These are phyloP conservation scores for Crotalaria pallida DNA, from an alignment of 306 rosid species.

Conservation along the genomic window DNA sequence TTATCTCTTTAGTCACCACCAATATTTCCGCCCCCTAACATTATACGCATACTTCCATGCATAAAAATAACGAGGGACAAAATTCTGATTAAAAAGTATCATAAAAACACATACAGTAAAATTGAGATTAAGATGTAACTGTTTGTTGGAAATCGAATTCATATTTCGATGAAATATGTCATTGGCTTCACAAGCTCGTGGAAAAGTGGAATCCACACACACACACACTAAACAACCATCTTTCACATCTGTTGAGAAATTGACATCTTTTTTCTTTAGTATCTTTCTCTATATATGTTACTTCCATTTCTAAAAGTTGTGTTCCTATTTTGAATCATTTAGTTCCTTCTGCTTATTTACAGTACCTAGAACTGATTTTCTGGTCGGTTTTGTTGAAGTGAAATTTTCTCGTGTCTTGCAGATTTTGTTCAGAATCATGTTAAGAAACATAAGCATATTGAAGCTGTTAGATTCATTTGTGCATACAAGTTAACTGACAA, in stretches of 20 bases:
- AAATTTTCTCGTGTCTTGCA: not conserved
- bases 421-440: constrained; percentile 35
- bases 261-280: not conserved
- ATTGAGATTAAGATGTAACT: not conserved
- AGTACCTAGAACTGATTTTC: not conserved
- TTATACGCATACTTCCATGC: too few species aligned
- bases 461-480: constrained; percentile 45
- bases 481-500: constrained; percentile 33
- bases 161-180: too few species aligned
- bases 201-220: too few species aligned
- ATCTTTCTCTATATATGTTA: not conserved
- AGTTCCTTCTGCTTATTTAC: not conserved
- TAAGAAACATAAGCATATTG: constrained; percentile 30
- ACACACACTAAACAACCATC: too few species aligned
- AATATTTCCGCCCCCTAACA: too few species aligned
- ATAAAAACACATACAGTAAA: not conserved
- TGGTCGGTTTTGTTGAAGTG: not conserved
- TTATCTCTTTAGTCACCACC: not conserved
- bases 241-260: not conserved
- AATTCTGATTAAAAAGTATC: too few species aligned
- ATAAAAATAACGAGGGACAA: too few species aligned
- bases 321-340: too few species aligned
- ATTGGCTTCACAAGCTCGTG: too few species aligned
- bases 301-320: not conserved
- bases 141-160: not conserved